Evolutionary conservation across 257 asterid genomes (phyloP).

Genomic region (Ligustrum vulgare): DNA sequence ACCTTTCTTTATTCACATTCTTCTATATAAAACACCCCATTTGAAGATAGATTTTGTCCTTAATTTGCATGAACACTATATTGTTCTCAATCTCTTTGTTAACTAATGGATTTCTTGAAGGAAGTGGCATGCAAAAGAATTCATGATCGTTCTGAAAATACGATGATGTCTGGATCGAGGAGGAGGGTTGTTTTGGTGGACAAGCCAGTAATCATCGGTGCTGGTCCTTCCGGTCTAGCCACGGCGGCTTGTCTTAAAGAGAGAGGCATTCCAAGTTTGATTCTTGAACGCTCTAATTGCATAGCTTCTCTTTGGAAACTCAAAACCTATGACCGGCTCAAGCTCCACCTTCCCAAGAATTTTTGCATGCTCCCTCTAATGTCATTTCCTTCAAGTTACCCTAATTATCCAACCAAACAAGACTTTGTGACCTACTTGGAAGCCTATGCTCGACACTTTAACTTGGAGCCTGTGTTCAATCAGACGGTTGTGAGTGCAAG

Average conservation of each 20-base stretch:
- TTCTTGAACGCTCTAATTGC: conserved; percentile 21
- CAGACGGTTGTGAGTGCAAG: conserved; percentile 14
- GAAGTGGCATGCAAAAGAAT: conserved; percentile 12
- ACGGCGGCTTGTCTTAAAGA: conserved; percentile 26
- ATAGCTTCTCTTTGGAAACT: conserved; percentile 28
- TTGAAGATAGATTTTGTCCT: neutral
- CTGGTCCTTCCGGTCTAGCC: conserved; percentile 29
- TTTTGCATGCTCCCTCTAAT: conserved; percentile 27
- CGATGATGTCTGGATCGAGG: neutral
- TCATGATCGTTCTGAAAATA: neutral
- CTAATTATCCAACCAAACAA: conserved; percentile 22
- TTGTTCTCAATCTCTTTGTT: neutral
- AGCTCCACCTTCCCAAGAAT: conserved; percentile 25
- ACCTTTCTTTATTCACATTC: neutral
- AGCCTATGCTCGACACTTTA: conserved; percentile 17
- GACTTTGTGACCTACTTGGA: conserved; percentile 24
- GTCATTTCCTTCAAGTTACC: conserved; percentile 19
- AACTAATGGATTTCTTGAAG: conserved; percentile 9
- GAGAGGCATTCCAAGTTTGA: conserved; percentile 16
- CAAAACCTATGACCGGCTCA: conserved; percentile 20
- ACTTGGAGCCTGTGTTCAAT: conserved; percentile 15
- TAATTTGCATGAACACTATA: neutral
- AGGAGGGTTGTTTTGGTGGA: conserved; percentile 3
- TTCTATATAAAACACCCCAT: neutral
- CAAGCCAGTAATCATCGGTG: conserved; percentile 25